Evolutionary conservation across 768 basidiomycete genomes (phyloP), one percentile per base, ranked within the genome.

Genomic region (Candolleomyces eurysporus): DNA sequence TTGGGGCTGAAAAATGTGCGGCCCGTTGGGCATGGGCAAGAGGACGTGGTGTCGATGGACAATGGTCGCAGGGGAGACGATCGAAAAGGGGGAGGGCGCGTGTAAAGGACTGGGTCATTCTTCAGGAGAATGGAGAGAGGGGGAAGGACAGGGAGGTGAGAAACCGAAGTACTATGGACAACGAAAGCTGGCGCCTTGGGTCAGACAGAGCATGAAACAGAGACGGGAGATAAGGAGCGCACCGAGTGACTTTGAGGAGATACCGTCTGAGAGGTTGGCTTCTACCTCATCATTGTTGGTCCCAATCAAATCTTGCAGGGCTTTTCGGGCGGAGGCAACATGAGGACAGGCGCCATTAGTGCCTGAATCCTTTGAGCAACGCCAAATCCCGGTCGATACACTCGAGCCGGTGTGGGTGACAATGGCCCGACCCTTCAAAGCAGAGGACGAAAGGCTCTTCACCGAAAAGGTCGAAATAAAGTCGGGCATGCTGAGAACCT

Each of bases 21-120:
- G 45, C 56, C 60, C 0, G 53, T 16, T 10, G 40, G 49, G 21
- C 65, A 67, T 26, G 58, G 57, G 42, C 66, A 69, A 5, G 59
- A 60, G 2, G 60, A 54, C 11, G 22, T 9, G 4, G 26, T 42
- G 26, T 63, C 64, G 11, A 67, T 30, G 5, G 32, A 9, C 3
- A 69, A 59, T 2, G 48, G 17, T 5, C 17, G 14, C 7, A 1
- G 1, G 7, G 57, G 63, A 55, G 19, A 46, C 13, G 2, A 17
- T 16, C 52, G 21, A 31, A 60, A 61, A 49, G 48, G 52, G 45
- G 45, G 39, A 36, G 45, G 40, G 16, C 21, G 30, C 16, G 26
- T 53, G 54, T 14, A 63, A 5, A 22, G 22, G n/a, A 14, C 32
- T 48, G 39, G 13, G 32, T 67, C 64, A 9, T 11, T 65, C 59